These are phyloP conservation scores for Leccinum rimulosum DNA, from an alignment of 768 basidiomycete species.

Conservation along the genomic window DNA sequence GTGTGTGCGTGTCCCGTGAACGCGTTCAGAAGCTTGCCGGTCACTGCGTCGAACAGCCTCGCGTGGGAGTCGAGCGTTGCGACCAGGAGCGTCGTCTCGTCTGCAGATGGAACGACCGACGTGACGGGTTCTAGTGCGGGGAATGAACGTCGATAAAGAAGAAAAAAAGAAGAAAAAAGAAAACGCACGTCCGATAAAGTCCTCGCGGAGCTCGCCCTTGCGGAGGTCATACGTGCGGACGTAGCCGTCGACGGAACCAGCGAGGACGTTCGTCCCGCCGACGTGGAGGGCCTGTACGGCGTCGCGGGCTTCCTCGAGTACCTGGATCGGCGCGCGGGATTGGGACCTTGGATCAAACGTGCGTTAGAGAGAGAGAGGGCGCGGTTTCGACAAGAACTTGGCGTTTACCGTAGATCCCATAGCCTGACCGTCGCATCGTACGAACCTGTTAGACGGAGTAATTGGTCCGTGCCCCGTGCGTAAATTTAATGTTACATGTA, in stretches of 20 bases:
- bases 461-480: not conserved
- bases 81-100: constrained; percentile 77
- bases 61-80: constrained; percentile 82
- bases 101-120: constrained; percentile 75
- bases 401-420: constrained; percentile 83
- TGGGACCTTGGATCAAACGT: constrained; percentile 51
- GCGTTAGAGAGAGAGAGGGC: not conserved
- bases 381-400: not conserved
- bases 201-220: constrained; percentile 84
- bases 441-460: constrained; percentile 53
- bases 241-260: constrained; percentile 89
- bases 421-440: constrained; percentile 88
- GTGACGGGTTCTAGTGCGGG: constrained; percentile 73
- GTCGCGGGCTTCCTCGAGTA: constrained; percentile 85
- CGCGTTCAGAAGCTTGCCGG: constrained; percentile 82
- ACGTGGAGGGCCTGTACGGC: constrained; percentile 79
- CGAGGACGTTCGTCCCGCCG: constrained; percentile 60
- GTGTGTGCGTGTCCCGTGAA: constrained; percentile 76
- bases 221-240: constrained; percentile 94
- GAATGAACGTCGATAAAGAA: not conserved
- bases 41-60: constrained; percentile 79
- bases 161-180: not conserved
- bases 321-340: constrained; percentile 83
- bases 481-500: too few species aligned
- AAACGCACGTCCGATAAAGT: constrained; percentile 84